Base-by-base conservation (phyloP, 2,329 filamentous ascomycete species). In the Trichoderma sp. region DNA sequence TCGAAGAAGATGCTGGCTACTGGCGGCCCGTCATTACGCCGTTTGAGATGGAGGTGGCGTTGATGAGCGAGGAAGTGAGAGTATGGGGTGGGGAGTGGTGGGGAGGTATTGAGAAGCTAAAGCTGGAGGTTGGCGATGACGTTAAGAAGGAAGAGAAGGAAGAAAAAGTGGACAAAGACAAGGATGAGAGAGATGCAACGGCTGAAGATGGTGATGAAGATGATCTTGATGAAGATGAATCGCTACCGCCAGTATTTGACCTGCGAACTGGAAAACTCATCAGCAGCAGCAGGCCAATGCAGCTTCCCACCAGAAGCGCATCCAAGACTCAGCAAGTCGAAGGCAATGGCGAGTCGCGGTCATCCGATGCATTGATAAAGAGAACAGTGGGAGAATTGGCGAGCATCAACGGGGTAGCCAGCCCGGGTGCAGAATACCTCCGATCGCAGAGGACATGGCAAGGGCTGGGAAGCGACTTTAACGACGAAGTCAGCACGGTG, bases 1-100 rank as follows among this genome's bases (percentile, higher is more conserved):
- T 99, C 5, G 94, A 97, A 73, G 93, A 93, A 71, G 91, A 92
- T 68, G 78, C 78, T 0, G 92, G 91, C 7, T 97, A 97, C 76
- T 98, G 90, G 85, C 87, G 89, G 73, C 93, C 94, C 0, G 89
- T 98, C 10, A 89, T 98, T 48, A 99, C 95, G n/a, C 94, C 94
- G 0, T 98, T 96, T 77, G 95, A 99, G 83, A 82, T 98, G 66
- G 89, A 89, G 64, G 81, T 97, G 56, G 92, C 92, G 4, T 80
- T 99, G 70, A 84, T 88, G 79, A 84, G 86, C 15, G 94, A 97
- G 75, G 86, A 89, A 35, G 87, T 90, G 75, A 86, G 94, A 68
- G 82, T 94, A 0, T 97, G 94, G 93, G 92, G 91, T 0, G 90
- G 91, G 1, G 89, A 91, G 72, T 98, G 95, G 95, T 91, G 90